phyloP scores from a whole-genome alignment of 805 yeast species.

The Ogataea zsoltii region DNA sequence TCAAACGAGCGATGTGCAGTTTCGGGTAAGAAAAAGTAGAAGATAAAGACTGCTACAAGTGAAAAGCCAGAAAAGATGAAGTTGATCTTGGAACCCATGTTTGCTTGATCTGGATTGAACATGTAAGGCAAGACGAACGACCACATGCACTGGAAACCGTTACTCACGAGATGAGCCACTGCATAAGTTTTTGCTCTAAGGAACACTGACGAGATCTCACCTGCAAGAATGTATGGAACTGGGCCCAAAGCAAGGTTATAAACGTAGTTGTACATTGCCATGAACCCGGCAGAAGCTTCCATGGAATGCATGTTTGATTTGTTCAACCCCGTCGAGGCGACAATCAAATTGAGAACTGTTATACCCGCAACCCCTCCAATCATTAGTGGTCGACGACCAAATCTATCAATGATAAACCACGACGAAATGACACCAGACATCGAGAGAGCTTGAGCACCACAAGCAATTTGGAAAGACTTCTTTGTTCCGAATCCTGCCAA shows the following conservation, averaged over 20 bases:
- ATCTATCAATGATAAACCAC: slow-evolving; percentile 42
- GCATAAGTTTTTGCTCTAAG: slow-evolving; percentile 44
- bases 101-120: slow-evolving; percentile 48
- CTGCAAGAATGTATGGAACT: slow-evolving; percentile 29
- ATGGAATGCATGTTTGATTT: slow-evolving; percentile 25
- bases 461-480: slow-evolving; percentile 36
- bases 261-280: slow-evolving; percentile 25
- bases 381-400: slow-evolving; percentile 41
- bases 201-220: slow-evolving; percentile 41
- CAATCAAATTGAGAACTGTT: slow-evolving; percentile 25
- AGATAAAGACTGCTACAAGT: slow-evolving; percentile 40
- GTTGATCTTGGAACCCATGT: slow-evolving; percentile 51
- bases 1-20: slow-evolving; percentile 58
- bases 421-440: slow-evolving; percentile 35
- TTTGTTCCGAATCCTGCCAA: slow-evolving; percentile 47
- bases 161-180: slow-evolving; percentile 33
- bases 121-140: slow-evolving; percentile 48
- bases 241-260: slow-evolving; percentile 35
- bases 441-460: slow-evolving; percentile 38
- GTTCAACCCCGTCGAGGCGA: slow-evolving; percentile 30
- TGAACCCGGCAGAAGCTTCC: slow-evolving; percentile 30
- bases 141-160: slow-evolving; percentile 36
- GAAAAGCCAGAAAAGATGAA: slow-evolving; percentile 46
- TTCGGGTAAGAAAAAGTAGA: slow-evolving; percentile 58
- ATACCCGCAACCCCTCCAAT: slow-evolving; percentile 29